Conservation (phyloP, 352 stramenopile species). For the Phytophthora pluvialis region DNA sequence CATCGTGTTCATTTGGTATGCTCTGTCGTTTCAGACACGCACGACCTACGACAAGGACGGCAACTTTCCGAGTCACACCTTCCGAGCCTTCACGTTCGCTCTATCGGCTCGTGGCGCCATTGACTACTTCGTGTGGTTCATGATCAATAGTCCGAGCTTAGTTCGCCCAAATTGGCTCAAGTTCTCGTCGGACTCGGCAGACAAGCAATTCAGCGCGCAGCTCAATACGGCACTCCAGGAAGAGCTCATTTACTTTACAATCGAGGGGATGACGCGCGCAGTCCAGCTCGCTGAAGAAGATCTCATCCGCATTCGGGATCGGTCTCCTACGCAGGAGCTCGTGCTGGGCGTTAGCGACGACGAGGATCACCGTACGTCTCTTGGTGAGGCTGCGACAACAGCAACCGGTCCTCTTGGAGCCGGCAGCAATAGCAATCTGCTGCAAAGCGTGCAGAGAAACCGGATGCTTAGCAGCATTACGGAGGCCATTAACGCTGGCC, state of each 20-base stretch:
- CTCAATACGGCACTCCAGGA: conserved; percentile 88
- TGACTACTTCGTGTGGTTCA: conserved; percentile 90
- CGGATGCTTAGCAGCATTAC: conserved; percentile 40
- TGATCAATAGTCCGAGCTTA: conserved; percentile 75
- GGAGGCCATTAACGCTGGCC: conserved; percentile 33
- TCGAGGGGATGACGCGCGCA: conserved; percentile 84
- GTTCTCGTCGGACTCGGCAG: conserved; percentile 77
- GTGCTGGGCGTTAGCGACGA: conserved; percentile 33
- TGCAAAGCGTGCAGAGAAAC: conserved; percentile 30
- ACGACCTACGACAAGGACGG: conserved; percentile 48
- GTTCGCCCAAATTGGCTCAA: conserved; percentile 71
- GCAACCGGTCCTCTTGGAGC: conserved; percentile 23
- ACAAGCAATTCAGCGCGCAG: conserved; percentile 87
- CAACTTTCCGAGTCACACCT: conserved; percentile 54
- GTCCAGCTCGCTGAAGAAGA: conserved; percentile 77
- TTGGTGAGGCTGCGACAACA: conserved; percentile 34
- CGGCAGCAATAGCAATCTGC: conserved; percentile 18
- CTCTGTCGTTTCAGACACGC: conserved; percentile 70
- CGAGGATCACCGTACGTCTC: conserved; percentile 7
- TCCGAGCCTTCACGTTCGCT: conserved; percentile 72
- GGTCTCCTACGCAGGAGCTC: conserved; percentile 56
- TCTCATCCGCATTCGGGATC: conserved; percentile 47
- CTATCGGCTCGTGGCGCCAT: conserved; percentile 69
- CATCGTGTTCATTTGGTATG: conserved; percentile 82
- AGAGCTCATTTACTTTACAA: conserved; percentile 92